phyloP scores from a whole-genome alignment of 176 grass and related monocot genomes.

The Themeda triandra region DNA sequence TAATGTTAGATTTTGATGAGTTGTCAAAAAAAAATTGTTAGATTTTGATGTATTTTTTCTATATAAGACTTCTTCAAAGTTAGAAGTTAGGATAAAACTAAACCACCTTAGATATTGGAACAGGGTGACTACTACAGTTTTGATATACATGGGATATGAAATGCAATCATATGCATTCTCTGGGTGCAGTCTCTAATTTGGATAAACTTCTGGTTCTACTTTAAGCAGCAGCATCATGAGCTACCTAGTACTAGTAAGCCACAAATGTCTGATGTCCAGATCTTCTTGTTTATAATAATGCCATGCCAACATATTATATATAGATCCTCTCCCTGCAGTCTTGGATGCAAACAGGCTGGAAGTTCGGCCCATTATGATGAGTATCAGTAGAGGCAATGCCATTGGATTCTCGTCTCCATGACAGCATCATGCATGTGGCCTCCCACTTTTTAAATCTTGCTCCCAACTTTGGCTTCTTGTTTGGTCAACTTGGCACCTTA shows the following conservation, averaged over 20 bases:
- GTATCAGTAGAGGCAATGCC: constrained; percentile 28
- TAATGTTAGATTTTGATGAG: neutral
- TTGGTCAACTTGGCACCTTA: constrained; percentile 34
- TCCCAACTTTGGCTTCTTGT: neutral
- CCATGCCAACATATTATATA: neutral
- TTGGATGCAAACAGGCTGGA: constrained; percentile 48
- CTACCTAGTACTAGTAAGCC: neutral
- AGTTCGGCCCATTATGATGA: constrained; percentile 45
- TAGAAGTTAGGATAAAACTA: neutral
- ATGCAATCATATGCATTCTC: neutral
- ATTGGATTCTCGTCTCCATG: constrained; percentile 49
- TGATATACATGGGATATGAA: neutral
- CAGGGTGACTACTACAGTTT: neutral
- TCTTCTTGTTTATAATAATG: neutral
- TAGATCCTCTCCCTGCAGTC: constrained; percentile 21
- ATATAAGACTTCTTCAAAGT: neutral
- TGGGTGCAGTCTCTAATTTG: neutral
- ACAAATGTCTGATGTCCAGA: constrained; percentile 3
- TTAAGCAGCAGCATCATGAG: constrained; percentile 8
- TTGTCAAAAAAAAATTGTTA: too few relatives aligned
- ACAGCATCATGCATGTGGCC: constrained; percentile 33
- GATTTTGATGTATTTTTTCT: neutral
- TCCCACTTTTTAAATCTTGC: constrained; percentile 16
- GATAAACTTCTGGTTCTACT: constrained; percentile 8
- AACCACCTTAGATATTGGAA: neutral